Conservation (phyloP, 2,329 filamentous ascomycete genomes). For the Chrysoporthe cubensis region DNA sequence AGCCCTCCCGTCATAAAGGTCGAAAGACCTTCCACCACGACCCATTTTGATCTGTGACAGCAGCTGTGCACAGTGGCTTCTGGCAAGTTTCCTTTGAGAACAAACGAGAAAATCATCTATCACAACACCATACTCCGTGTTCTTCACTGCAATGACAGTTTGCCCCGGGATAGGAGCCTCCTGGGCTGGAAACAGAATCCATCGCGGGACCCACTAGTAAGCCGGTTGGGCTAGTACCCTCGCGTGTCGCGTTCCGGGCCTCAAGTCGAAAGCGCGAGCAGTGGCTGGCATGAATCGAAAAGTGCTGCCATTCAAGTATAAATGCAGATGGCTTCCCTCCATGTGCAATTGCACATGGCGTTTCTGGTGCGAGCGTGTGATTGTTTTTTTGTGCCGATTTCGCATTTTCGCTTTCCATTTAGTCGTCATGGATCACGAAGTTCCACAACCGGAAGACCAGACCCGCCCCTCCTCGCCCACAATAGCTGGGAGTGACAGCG, state of each 20-base stretch:
- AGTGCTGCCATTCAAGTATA: neutral
- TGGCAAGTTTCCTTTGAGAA: neutral
- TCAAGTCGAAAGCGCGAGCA: slow-evolving; percentile 16
- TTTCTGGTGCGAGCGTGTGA: neutral
- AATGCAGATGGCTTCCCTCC: neutral
- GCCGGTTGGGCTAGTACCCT: neutral
- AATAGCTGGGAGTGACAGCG: slow-evolving; percentile 13
- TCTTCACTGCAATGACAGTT: too few species aligned
- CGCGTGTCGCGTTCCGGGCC: slow-evolving; percentile 9
- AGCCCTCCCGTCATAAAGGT: slow-evolving; percentile 7
- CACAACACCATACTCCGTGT: neutral
- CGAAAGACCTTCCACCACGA: neutral
- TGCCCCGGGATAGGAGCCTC: neutral
- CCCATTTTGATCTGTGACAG: neutral
- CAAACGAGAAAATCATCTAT: neutral
- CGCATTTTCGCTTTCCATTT: slow-evolving; percentile 1
- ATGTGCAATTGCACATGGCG: slow-evolving; percentile 1
- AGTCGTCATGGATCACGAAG: slow-evolving; percentile 18
- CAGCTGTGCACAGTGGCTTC: neutral
- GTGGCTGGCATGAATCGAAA: neutral
- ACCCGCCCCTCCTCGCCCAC: slow-evolving; percentile 17
- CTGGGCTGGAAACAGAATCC: neutral
- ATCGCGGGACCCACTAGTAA: slow-evolving; percentile 7
- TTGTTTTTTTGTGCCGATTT: neutral
- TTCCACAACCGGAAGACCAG: neutral